Conservation (phyloP, 495 filamentous ascomycete genomes). For the Aspergillus diversus region DNA sequence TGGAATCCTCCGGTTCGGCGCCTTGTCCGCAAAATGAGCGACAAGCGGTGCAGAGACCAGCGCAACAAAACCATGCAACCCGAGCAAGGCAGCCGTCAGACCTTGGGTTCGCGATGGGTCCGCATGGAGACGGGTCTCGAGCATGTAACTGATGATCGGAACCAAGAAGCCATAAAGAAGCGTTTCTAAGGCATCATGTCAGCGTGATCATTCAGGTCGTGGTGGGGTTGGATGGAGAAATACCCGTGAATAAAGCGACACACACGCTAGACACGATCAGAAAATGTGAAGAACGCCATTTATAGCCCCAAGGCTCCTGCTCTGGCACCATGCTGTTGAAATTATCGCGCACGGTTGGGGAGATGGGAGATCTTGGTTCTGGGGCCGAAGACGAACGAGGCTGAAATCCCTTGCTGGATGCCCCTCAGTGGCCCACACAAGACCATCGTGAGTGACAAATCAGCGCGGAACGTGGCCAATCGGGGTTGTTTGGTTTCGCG, state of each 20-base stretch:
- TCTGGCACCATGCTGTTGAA: no score
- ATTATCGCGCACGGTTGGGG: no score
- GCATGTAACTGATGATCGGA: constrained; percentile 32
- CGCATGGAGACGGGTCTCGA: constrained; percentile 31
- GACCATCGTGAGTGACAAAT: no score
- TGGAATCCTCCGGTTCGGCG: constrained; percentile 19
- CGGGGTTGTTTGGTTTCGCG: no score
- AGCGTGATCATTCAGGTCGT: neutral
- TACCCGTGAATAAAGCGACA: neutral
- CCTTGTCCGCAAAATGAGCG: constrained; percentile 28
- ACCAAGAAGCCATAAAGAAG: constrained; percentile 37
- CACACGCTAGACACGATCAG: neutral
- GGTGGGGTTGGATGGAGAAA: neutral
- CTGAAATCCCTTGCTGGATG: no score
- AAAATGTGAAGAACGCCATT: neutral
- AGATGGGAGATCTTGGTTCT: no score
- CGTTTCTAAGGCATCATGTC: constrained; percentile 21
- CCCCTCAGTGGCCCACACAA: no score
- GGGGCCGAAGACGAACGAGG: no score
- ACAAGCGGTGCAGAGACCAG: constrained; percentile 29
- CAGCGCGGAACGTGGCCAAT: no score
- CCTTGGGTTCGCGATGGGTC: constrained; percentile 27
- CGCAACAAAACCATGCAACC: constrained; percentile 25
- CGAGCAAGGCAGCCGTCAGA: constrained; percentile 28
- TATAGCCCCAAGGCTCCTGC: neutral